Percentiles rank a stretch among this genome's conserved stretches.
phyloP scores from a whole-genome alignment of 2,329 filamentous ascomycete species.

The Cadophora sp. region DNA sequence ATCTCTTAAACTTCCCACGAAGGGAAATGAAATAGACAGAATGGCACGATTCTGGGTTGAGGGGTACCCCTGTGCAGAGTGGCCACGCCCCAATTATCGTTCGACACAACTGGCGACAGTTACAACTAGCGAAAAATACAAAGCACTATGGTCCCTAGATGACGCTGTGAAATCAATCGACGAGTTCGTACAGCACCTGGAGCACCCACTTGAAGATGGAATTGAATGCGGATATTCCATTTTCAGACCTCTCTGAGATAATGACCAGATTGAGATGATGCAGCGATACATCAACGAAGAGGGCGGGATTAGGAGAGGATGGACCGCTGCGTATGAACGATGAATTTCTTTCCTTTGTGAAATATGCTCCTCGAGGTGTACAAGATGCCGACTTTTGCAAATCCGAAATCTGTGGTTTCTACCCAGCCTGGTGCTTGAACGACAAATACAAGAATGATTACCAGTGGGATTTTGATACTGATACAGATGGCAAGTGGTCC shows the following conservation, averaged over 20 bases:
- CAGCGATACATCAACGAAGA: neutral
- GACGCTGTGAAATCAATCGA: neutral
- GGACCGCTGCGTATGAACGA: neutral
- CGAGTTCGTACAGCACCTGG: neutral
- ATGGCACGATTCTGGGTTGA: neutral
- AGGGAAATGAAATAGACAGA: neutral
- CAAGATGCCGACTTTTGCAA: neutral
- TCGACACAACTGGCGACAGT: neutral
- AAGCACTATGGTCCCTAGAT: neutral
- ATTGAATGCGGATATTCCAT: neutral
- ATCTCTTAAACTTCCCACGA: neutral
- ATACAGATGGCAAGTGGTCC: neutral
- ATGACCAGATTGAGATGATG: neutral
- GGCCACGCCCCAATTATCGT: neutral
- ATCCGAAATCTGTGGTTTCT: neutral
- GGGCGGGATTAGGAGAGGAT: neutral
- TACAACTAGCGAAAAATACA: neutral
- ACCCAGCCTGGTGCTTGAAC: neutral
- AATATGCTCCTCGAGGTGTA: neutral
- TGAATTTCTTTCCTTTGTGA: constrained; percentile 17
- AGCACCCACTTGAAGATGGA: neutral
- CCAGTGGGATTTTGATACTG: neutral
- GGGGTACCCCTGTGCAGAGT: neutral
- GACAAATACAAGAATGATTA: neutral
- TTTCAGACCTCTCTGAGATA: neutral